phyloP scores from a whole-genome alignment of 2,329 filamentous ascomycete genomes.

The Westerdykella ornata region DNA sequence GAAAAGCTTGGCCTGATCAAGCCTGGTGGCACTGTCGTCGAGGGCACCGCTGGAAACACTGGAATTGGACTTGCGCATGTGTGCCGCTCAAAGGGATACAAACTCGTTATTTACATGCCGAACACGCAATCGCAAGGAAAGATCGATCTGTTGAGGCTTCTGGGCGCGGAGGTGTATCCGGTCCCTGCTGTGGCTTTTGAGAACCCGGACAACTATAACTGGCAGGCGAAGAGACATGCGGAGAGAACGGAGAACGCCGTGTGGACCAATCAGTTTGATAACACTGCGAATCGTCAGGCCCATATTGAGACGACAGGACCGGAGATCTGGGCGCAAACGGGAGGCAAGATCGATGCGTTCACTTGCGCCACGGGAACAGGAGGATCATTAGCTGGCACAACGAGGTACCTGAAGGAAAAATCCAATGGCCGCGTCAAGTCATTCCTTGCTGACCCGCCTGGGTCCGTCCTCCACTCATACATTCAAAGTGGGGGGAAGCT shows the following conservation, averaged over 20 bases:
- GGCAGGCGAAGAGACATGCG: conserved; percentile 88
- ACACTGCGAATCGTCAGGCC: conserved; percentile 84
- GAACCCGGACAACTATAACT: conserved; percentile 95
- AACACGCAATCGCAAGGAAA: conserved; percentile 98
- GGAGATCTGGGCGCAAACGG: conserved; percentile 93
- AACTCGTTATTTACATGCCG: conserved; percentile 98
- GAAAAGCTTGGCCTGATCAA: conserved; percentile 78
- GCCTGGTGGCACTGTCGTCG: conserved; percentile 87
- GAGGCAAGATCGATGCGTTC: conserved; percentile 81
- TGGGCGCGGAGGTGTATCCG: conserved; percentile 92
- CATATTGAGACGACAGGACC: conserved; percentile 96
- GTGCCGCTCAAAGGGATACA: conserved; percentile 85
- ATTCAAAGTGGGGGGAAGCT: conserved; percentile 78
- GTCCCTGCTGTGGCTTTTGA: conserved; percentile 95
- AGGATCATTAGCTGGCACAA: conserved; percentile 83
- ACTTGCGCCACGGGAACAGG: conserved; percentile 91
- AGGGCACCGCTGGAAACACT: conserved; percentile 96
- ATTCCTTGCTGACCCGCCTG: conserved; percentile 89
- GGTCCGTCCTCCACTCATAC: conserved; percentile 88
- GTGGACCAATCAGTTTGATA: conserved; percentile 99
- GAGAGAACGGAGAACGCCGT: conserved; percentile 79
- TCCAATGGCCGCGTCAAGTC: conserved; percentile 72
- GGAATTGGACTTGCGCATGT: conserved; percentile 97
- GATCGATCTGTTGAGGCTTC: conserved; percentile 81
- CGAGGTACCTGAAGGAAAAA: conserved; percentile 78